Evolutionary conservation across 2,329 filamentous ascomycete genomes (phyloP).

Genomic region (Metarhizium robertsii): DNA sequence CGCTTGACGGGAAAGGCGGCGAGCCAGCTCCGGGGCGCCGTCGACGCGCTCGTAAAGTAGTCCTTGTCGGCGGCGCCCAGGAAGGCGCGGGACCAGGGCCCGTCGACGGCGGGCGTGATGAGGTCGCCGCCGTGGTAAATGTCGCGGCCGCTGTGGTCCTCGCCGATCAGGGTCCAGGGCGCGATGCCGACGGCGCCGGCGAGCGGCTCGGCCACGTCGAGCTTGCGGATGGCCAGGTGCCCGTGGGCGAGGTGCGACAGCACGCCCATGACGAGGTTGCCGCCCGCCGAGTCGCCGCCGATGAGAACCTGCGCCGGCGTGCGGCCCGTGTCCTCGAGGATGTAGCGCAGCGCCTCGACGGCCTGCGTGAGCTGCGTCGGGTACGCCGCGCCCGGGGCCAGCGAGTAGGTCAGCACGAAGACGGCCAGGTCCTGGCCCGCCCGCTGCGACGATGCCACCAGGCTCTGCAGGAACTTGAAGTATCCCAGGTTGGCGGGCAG

Average conservation of each 20-base stretch:
- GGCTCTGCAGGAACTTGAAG: constrained; percentile 10
- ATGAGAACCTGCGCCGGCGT: constrained; percentile 9
- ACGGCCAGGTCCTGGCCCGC: constrained; percentile 10
- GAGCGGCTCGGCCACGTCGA: constrained; percentile 9
- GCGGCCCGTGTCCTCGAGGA: constrained; percentile 7
- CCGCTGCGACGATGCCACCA: constrained; percentile 8
- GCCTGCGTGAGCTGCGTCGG: constrained; percentile 14
- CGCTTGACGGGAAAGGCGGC: constrained; percentile 9
- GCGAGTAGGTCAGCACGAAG: constrained; percentile 12
- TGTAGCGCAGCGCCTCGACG: constrained; percentile 11
- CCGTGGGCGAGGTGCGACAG: constrained; percentile 13
- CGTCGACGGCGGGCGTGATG: constrained; percentile 8
- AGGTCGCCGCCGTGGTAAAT: constrained; percentile 12
- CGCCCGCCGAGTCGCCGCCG: constrained; percentile 15
- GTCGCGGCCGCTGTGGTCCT: constrained; percentile 3
- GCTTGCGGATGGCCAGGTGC: constrained; percentile 11
- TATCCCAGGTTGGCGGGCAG: constrained; percentile 12
- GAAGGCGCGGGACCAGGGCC: constrained; percentile 8
- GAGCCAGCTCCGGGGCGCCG: constrained; percentile 13
- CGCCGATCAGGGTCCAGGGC: constrained; percentile 12
- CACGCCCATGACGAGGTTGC: constrained; percentile 12
- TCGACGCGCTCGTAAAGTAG: constrained; percentile 10
- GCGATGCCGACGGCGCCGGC: constrained; percentile 9
- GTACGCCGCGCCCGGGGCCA: constrained; percentile 12
- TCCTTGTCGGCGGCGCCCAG: constrained; percentile 8